Percentiles rank a stretch among this genome's conserved stretches.
These are phyloP conservation scores for Phanerochaete sordida DNA, from an alignment of 768 basidiomycete species.

Conservation along the genomic window DNA sequence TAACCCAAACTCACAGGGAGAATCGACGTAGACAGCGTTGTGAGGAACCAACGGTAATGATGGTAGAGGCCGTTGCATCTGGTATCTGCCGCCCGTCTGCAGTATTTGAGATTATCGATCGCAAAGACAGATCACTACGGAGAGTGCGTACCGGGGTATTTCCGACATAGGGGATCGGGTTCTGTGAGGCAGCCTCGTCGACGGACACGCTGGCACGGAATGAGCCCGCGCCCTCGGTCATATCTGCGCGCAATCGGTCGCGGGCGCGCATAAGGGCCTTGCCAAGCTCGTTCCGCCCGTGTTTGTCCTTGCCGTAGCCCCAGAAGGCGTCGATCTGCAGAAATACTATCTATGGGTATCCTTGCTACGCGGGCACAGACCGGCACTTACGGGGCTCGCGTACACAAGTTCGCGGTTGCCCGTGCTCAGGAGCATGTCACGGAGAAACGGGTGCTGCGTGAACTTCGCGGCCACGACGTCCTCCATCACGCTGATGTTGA, in stretches of 20 bases:
- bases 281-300: slow-evolving; percentile 72
- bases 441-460: slow-evolving; percentile 61
- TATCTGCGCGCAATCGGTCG: slow-evolving; percentile 39
- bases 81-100: too few relatives aligned
- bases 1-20: too few relatives aligned
- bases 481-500: slow-evolving; percentile 59
- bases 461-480: slow-evolving; percentile 59
- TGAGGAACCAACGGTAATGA: too few relatives aligned
- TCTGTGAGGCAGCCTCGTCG: background rate
- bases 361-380: too few relatives aligned
- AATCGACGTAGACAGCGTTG: too few relatives aligned
- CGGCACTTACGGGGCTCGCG: slow-evolving; percentile 34
- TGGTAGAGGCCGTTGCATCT: too few relatives aligned
- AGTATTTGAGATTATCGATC: too few relatives aligned
- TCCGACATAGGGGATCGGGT: too few relatives aligned
- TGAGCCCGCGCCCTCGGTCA: too few relatives aligned
- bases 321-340: slow-evolving; percentile 58
- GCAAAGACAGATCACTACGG: too few relatives aligned
- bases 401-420: slow-evolving; percentile 67
- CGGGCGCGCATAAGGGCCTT: slow-evolving; percentile 65
- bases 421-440: slow-evolving; percentile 57
- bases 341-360: too few relatives aligned
- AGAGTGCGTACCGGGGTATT: too few relatives aligned
- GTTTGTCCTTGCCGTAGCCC: slow-evolving; percentile 63
- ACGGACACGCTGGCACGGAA: background rate